Conservation (phyloP, 2,329 filamentous ascomycete species). For the Claviceps citrina region DNA sequence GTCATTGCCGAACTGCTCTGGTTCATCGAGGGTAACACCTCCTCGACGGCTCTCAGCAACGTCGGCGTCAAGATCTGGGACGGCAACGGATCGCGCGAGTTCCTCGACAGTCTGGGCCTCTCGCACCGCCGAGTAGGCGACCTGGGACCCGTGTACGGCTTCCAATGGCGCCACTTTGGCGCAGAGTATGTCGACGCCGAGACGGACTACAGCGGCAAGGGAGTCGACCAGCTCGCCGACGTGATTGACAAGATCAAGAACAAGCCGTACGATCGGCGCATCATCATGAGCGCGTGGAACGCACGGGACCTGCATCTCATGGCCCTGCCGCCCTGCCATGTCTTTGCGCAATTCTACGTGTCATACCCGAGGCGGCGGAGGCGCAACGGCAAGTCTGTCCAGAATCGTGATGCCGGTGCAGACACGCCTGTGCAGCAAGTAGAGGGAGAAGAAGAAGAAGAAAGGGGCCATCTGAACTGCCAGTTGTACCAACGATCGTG, state of each 20-base stretch:
- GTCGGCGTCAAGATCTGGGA: slow-evolving; percentile 96
- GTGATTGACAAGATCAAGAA: slow-evolving; percentile 74
- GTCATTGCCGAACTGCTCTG: slow-evolving; percentile 87
- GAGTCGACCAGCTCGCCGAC: slow-evolving; percentile 83
- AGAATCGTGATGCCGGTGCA: neutral
- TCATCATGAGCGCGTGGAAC: slow-evolving; percentile 91
- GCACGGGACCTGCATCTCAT: slow-evolving; percentile 71
- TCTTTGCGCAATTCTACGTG: slow-evolving; percentile 96
- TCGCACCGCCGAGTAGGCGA: slow-evolving; percentile 73
- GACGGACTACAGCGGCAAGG: slow-evolving; percentile 72
- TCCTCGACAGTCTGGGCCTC: slow-evolving; percentile 73
- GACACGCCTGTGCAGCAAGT: neutral
- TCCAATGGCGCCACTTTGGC: slow-evolving; percentile 97
- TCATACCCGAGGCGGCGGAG: slow-evolving; percentile 41
- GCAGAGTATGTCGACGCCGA: slow-evolving; percentile 69
- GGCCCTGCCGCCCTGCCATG: slow-evolving; percentile 88
- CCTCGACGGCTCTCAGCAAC: slow-evolving; percentile 58
- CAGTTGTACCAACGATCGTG: slow-evolving; percentile 86
- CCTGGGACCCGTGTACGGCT: slow-evolving; percentile 89
- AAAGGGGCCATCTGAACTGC: slow-evolving; percentile 62
- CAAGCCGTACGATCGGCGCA: slow-evolving; percentile 75
- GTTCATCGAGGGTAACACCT: slow-evolving; percentile 81
- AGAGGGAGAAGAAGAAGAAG: slow-evolving; percentile 3
- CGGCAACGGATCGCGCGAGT: slow-evolving; percentile 82
- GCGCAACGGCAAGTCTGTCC: neutral